phyloP scores from a whole-genome alignment of 1,284 basidiomycete genomes.

The Moesziomyces antarcticus region DNA sequence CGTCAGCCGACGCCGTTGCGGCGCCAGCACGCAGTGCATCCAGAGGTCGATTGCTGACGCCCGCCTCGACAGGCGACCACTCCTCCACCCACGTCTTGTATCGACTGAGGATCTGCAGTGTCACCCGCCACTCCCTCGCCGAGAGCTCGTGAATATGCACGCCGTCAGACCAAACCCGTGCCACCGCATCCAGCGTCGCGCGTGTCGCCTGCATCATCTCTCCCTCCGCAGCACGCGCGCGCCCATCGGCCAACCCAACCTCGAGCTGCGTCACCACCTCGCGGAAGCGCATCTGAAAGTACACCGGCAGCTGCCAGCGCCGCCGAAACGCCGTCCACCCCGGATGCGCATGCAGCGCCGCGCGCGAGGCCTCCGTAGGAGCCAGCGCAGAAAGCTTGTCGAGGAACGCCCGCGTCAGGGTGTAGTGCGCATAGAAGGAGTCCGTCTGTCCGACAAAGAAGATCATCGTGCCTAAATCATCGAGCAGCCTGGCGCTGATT shows the following conservation, averaged over 20 bases:
- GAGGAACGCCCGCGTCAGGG: constrained; percentile 85
- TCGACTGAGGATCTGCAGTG: constrained; percentile 59
- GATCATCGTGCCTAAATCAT: constrained; percentile 78
- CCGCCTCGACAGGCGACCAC: constrained; percentile 15
- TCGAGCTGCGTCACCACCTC: constrained; percentile 76
- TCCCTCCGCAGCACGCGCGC: neutral
- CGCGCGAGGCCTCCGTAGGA: constrained; percentile 72
- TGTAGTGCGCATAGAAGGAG: constrained; percentile 84
- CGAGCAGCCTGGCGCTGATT: constrained; percentile 80
- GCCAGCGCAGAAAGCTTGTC: constrained; percentile 83
- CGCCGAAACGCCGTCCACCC: constrained; percentile 80
- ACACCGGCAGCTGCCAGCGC: constrained; percentile 94
- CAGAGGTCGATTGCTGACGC: neutral
- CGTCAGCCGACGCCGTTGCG: constrained; percentile 1
- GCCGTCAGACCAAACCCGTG: constrained; percentile 45
- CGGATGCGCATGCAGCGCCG: constrained; percentile 72
- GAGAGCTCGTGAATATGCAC: constrained; percentile 54
- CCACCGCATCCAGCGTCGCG: constrained; percentile 42
- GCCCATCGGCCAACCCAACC: constrained; percentile 8
- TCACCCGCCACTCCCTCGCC: constrained; percentile 61
- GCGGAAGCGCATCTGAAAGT: constrained; percentile 98
- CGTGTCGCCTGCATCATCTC: constrained; percentile 22
- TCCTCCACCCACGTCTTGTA: constrained; percentile 60
- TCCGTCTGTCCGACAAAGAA: constrained; percentile 91
- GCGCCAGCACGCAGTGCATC: neutral